Conservation (phyloP, 2,329 filamentous ascomycete species). For the Talaromyces sp. region DNA sequence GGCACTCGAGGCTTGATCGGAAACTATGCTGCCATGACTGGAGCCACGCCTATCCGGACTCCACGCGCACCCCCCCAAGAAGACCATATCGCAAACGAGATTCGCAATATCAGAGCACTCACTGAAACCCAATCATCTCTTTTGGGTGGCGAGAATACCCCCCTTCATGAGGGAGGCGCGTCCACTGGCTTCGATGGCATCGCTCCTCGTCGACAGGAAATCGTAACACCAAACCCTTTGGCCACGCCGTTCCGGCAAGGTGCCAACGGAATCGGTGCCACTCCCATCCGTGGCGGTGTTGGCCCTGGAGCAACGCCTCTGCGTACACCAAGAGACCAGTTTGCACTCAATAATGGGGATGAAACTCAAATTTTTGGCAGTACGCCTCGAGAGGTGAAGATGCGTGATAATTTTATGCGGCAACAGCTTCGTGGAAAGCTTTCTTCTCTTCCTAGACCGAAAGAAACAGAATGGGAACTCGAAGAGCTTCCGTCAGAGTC, state of each 20-base stretch:
- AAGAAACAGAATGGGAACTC: constrained; percentile 90
- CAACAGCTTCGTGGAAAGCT: constrained; percentile 62
- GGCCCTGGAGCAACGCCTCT: constrained; percentile 76
- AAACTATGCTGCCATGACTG: constrained; percentile 78
- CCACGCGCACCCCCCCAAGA: constrained; percentile 88
- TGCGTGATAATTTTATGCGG: constrained; percentile 65
- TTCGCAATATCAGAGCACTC: constrained; percentile 84
- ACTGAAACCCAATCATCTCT: constrained; percentile 93
- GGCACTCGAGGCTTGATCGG: constrained; percentile 81
- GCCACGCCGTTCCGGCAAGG: constrained; percentile 75
- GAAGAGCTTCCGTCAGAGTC: constrained; percentile 79
- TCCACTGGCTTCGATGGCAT: constrained; percentile 88
- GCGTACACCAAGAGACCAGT: constrained; percentile 81
- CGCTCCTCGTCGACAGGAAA: constrained; percentile 71
- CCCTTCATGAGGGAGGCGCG: constrained; percentile 72
- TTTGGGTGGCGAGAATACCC: constrained; percentile 89
- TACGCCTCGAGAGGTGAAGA: constrained; percentile 71
- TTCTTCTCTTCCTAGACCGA: constrained; percentile 83
- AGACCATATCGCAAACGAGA: constrained; percentile 94
- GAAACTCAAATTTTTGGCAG: constrained; percentile 63
- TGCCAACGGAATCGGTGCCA: constrained; percentile 62
- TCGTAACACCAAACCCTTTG: constrained; percentile 92
- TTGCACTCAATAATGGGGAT: constrained; percentile 73
- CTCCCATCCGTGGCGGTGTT: constrained; percentile 56
- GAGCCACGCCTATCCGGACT: constrained; percentile 82